phyloP scores from a whole-genome alignment of 2,329 filamentous ascomycete species.

The Colletotrichum spaethianum region DNA sequence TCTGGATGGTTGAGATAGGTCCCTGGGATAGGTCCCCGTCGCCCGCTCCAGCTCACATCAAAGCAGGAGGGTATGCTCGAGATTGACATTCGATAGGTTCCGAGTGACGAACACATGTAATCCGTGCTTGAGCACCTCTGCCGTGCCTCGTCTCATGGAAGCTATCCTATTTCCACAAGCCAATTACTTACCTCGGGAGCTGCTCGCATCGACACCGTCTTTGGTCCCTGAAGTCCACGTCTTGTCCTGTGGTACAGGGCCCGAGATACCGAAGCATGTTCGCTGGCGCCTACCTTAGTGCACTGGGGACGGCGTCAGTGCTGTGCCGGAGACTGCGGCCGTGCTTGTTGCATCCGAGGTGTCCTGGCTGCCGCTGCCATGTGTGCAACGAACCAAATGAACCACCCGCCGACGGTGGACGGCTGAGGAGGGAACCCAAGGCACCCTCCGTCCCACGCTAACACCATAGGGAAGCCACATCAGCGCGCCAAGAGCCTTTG shows the following conservation, averaged over 20 bases:
- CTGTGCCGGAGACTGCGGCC: constrained; percentile 31
- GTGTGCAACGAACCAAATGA: constrained; percentile 12
- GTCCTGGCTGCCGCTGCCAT: constrained; percentile 28
- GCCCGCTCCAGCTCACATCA: neutral
- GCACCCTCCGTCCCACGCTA: neutral
- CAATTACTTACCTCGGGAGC: neutral
- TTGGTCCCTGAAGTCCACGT: neutral
- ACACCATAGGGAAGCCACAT: constrained; percentile 25
- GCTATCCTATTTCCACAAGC: neutral
- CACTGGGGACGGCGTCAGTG: constrained; percentile 24
- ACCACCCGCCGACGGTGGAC: too few species aligned
- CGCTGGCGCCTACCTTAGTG: constrained; percentile 10
- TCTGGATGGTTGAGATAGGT: neutral
- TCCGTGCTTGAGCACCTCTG: neutral
- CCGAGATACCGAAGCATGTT: constrained; percentile 21
- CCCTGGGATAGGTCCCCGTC: neutral
- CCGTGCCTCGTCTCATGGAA: constrained; percentile 2
- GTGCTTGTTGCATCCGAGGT: constrained; percentile 23
- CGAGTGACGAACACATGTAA: neutral
- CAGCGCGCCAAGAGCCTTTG: constrained; percentile 30
- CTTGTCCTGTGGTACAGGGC: neutral
- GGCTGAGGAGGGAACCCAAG: constrained; percentile 9
- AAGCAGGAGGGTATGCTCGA: neutral
- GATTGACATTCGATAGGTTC: neutral
- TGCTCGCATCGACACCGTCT: neutral